A percentile compares a stretch with the other conserved stretches of the same genome.
These are phyloP conservation scores for Coemansia sp. DNA, from an alignment of 192 early-diverging fungal genomes.

Conservation along the genomic window DNA sequence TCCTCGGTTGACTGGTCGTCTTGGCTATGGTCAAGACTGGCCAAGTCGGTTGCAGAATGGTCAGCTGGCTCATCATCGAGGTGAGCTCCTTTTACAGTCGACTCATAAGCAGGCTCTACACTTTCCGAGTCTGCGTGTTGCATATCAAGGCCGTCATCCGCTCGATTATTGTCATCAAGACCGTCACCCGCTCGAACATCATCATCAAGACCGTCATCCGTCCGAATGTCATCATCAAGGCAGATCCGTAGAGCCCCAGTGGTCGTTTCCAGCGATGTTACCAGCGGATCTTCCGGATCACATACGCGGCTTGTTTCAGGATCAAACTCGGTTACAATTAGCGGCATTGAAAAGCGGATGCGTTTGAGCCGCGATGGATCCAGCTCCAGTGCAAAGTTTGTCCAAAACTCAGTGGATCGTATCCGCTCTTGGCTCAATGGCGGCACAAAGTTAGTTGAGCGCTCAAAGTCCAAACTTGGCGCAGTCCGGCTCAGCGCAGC, in stretches of 20 bases:
- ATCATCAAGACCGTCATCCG: background rate
- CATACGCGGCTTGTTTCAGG: slow-evolving; percentile 38
- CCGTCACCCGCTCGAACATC: background rate
- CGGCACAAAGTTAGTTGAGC: slow-evolving; percentile 43
- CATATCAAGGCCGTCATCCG: background rate
- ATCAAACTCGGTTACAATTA: slow-evolving; percentile 56
- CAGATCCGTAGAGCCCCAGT: slow-evolving; percentile 2
- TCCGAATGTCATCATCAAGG: background rate
- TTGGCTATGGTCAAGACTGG: background rate
- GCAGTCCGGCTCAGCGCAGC: slow-evolving; percentile 30
- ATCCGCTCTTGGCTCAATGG: slow-evolving; percentile 54
- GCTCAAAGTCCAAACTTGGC: slow-evolving; percentile 52
- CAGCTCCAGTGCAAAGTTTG: slow-evolving; percentile 51
- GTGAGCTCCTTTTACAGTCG: background rate
- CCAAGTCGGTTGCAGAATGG: background rate
- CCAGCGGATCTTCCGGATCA: slow-evolving; percentile 17
- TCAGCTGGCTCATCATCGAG: background rate
- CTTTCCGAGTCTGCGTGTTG: background rate
- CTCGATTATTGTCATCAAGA: background rate
- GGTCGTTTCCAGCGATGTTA: slow-evolving; percentile 26
- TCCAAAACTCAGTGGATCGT: slow-evolving; percentile 55
- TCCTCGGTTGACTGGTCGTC: background rate
- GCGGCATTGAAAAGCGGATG: slow-evolving; percentile 57
- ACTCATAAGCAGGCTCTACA: background rate
- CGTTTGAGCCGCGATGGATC: slow-evolving; percentile 48